Base-by-base conservation (phyloP, 2,329 filamentous ascomycete species). In the Stachybotrys echinatus region DNA sequence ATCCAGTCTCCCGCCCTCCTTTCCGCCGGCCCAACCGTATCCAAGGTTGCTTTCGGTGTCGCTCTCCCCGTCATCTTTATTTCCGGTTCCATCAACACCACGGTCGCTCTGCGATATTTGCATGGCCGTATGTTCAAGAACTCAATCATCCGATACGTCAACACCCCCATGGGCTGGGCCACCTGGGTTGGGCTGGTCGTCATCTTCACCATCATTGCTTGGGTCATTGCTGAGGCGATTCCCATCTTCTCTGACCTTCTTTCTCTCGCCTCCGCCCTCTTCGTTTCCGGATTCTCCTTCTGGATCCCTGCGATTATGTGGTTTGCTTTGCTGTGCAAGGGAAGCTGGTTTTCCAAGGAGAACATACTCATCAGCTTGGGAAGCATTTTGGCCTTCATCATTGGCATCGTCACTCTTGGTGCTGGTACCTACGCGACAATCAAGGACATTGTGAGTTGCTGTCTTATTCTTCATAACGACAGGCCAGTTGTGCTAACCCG, bases 241-340 rank as follows among this genome's bases (percentile, higher is more conserved):
- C 86, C 86, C 2, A 81, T 83, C 59, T 89, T 89, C 70, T 79
- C 79, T 52, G 73, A 84, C 42, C 68, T 89, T 44, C 68, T 89
- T n/a, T 67, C 71, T 48, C 71, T 75, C 59, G 66, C 59, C 51
- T 74, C 44, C n/a, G 23, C 44, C 6, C n/a, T 46, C 14, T 46
- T 48, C 27, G 27, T 46, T 12, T 46, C 44, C 8, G 60, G 60
- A 47, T 62, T 62, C 49, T 59, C 57, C 18, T 60, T 72, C 52
- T 68, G 70, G 44, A 55, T 70, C 37, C 63, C 71, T 3, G 69
- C 68, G 42, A 64, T 71, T 52, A 67, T 72, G 56, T 71, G 67
- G 63, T 70, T 71, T 59, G 65, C 70, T 52, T 65, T 71, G 18
- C 56, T 65, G 20, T 50, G 56, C 22, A 58, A 65, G 40, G 63